A percentile compares a stretch with the other conserved stretches of the same genome.
Evolutionary conservation across 1,284 basidiomycete species (phyloP).

Genomic region (Anthracocystis walkeri): DNA sequence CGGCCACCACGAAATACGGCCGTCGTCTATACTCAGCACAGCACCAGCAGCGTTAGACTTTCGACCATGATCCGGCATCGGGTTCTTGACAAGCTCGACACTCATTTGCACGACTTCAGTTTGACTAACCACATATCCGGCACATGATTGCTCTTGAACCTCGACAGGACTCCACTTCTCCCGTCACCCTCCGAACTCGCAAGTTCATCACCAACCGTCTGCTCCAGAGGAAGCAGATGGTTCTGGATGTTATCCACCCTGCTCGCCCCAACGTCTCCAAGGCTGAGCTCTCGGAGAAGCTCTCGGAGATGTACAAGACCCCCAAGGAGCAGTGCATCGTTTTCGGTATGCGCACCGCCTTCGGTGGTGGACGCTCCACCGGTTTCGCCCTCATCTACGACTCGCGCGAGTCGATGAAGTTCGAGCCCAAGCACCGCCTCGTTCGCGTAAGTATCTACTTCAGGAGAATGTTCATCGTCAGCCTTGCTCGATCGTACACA

Average conservation of each 20-base stretch:
- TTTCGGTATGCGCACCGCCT: conserved; percentile 82
- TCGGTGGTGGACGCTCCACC: conserved; percentile 97
- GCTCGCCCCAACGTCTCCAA: conserved; percentile 94
- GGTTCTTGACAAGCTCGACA: background rate
- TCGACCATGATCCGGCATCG: conserved; percentile 10
- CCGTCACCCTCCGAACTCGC: conserved; percentile 96
- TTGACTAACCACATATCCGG: conserved; percentile 10
- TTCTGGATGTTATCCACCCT: conserved; percentile 96
- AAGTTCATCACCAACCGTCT: conserved; percentile 99
- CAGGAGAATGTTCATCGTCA: background rate
- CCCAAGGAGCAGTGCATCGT: conserved; percentile 76
- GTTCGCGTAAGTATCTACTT: conserved; percentile 77
- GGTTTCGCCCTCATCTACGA: conserved; percentile 98
- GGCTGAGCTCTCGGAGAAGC: conserved; percentile 91
- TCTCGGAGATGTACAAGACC: conserved; percentile 79
- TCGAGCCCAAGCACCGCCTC: conserved; percentile 96
- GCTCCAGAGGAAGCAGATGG: conserved; percentile 81
- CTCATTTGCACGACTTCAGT: background rate
- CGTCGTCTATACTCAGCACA: background rate
- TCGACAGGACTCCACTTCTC: conserved; percentile 80
- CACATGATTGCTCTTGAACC: background rate
- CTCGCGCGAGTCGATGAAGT: conserved; percentile 88
- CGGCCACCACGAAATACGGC: background rate
- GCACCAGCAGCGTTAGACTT: conserved; percentile 15
- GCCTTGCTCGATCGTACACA: background rate